Evolutionary conservation across 352 stramenopile genomes (phyloP), one percentile per base, ranked within the genome.

Genomic region (Pythium utonaiense): DNA sequence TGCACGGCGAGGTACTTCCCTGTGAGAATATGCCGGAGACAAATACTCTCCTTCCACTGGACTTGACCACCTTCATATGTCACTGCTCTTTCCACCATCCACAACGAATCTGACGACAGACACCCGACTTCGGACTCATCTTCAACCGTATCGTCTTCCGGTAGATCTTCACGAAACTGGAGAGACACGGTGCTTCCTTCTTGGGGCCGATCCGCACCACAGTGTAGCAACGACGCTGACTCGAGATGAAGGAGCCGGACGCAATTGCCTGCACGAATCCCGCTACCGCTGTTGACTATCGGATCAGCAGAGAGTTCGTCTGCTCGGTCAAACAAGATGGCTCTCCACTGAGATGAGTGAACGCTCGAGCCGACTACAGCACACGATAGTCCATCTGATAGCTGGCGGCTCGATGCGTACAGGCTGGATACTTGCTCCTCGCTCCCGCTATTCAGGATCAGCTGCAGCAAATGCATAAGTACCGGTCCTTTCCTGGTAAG

Each of bases 211-310:
- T 25, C n/a, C 14, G 36, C 22, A 42, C 54, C 24, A 54, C 74
- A 79, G 4, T 77, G 70, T 34, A 91, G 70, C 77, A 80, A 87
- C 10, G 75, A 88, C 27, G 70, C 84, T 4, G 76, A 81, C 59
- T 89, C 81, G 25, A 91, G 53, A 67, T 91, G 81, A 21, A 83
- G 70, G 21, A 91, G 59, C 22, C 81, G 78, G 21, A 91, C 64
- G 25, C 81, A 91, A 5, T 59, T 69, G 3, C 81, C 81, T 30
- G 74, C 77, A 40, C 77, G 74, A 40, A 91, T 67, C 9, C 69
- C 69, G 5, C 38, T 61, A 36, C 62, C 22, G 9, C 34, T 70
- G 61, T 22, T 53, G 54, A 14, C 6, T 56, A 25, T 14, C 6
- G 36, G 47, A 10, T 57, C 21, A 40, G 59, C 45, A 6, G 19